phyloP scores from a whole-genome alignment of 179 eudicot species.

The Gypsophila paniculata region DNA sequence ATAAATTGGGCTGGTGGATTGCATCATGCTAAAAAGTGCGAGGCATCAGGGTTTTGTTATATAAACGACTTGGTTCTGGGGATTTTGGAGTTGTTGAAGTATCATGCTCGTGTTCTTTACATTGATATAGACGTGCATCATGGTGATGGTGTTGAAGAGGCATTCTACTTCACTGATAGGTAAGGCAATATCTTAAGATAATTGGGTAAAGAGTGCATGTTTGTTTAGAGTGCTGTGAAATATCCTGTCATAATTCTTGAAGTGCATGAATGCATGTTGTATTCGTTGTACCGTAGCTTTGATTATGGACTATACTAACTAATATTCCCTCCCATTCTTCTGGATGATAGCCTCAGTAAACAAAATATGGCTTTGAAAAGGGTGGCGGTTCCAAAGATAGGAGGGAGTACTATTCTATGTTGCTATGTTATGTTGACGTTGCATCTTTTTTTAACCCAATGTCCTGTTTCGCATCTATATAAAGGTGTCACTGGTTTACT shows the following conservation, averaged over 20 bases:
- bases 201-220: not conserved
- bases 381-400: too few species aligned
- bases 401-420: not conserved
- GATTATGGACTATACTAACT: not conserved
- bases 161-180: conserved; percentile 59
- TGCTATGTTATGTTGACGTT: not conserved
- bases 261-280: not conserved
- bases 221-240: not conserved
- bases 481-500: not conserved
- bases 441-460: not conserved
- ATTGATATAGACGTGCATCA: conserved; percentile 98
- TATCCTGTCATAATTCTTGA: not conserved
- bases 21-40: conserved; percentile 97
- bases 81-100: conserved; percentile 89
- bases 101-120: conserved; percentile 92
- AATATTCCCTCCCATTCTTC: too few species aligned
- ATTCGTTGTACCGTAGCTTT: too few species aligned
- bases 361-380: too few species aligned
- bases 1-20: conserved; percentile 99
- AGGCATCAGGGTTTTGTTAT: conserved; percentile 96
- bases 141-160: conserved; percentile 99
- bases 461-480: not conserved
- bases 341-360: too few species aligned
- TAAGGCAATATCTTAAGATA: conserved; percentile 5
- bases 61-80: conserved; percentile 94